Conservation (phyloP, 306 rosid genomes). For the Ochetophila trinervis region DNA sequence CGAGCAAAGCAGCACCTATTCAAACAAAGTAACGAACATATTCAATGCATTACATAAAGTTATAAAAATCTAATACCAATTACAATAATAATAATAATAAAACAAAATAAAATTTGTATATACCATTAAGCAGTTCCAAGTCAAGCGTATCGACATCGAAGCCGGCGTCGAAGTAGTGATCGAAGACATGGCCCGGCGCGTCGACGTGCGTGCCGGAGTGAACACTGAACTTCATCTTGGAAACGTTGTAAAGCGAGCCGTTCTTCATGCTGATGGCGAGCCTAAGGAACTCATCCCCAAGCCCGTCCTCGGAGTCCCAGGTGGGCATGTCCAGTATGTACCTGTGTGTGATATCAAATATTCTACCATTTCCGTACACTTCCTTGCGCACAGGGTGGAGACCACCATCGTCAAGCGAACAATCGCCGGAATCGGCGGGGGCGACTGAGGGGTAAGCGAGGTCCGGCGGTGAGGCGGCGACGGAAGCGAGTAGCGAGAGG, state of each 20-base stretch:
- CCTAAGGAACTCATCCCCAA: conserved; percentile 54
- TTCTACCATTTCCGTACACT: conserved; percentile 51
- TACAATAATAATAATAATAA: too few relatives aligned
- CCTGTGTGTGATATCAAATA: conserved; percentile 56
- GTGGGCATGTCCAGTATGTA: conserved; percentile 46
- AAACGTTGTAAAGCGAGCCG: conserved; percentile 50
- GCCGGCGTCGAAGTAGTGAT: conserved; percentile 61
- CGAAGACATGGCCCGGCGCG: conserved; percentile 61
- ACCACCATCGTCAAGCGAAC: conserved; percentile 2
- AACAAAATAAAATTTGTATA: neutral
- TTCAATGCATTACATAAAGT: too few relatives aligned
- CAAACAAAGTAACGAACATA: conserved; percentile 1
- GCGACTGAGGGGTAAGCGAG: conserved; percentile 51
- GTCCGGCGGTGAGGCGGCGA: conserved; percentile 9
- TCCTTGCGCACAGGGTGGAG: conserved; percentile 59
- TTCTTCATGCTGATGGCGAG: conserved; percentile 58
- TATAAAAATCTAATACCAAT: too few relatives aligned
- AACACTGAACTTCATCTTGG: conserved; percentile 42
- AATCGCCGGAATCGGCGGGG: conserved; percentile 33
- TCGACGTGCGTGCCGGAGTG: conserved; percentile 84
- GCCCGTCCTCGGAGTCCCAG: conserved; percentile 50
- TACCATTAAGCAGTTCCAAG: conserved; percentile 64
- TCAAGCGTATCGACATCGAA: conserved; percentile 71
- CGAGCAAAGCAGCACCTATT: conserved; percentile 57
- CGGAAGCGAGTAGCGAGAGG: conserved; percentile 14